Evolutionary conservation across 345 rosid genomes (phyloP), one percentile per base, ranked within the genome.

Genomic region (Mallotus nudiflorus): DNA sequence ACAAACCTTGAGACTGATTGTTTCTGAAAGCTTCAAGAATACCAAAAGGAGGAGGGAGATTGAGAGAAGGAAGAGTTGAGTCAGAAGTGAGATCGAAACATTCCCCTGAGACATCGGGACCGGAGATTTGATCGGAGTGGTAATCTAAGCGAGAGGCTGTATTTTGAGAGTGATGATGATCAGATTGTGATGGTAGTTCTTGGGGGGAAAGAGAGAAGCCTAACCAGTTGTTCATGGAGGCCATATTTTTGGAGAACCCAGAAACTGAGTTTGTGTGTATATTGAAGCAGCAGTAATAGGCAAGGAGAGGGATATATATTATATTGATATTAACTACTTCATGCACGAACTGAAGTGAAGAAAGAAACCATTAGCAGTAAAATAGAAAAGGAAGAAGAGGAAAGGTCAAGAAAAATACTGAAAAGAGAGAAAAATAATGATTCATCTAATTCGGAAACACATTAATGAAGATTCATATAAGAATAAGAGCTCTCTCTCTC

Each of bases 1-100:
- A 58, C 71, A 45, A 49, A 88, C 91, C 96, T 84, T 86, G 96
- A 83, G 85, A 78, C 48, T 70, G 86, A 73, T 82, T 82, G 83
- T 79, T 86, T 78, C 73, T 74, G 87, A 85, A 85, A 58, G 85
- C 83, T 81, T 90, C 91, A 72, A 85, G 87, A 44, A 75, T 82
- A 71, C 86, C 89, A 63, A 81, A 88, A 65, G 89, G 69, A 24
- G 87, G 73, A 60, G 87, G 76, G 28, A 82, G 78, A 50, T 73
- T 77, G 48, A 82, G 78, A 69, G 84, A 61, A 48, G 78, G 78
- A 44, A 66, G 67, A 44, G 90, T 75, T 22, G 88, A 69, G 52
- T 76, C 82, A 6, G 81, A 66, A 66, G 85, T 25, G 54, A 81
- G 79, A 82, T 78, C 83, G 68, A 78, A 88, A 76, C 88, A 81